Percentiles rank a stretch among this genome's conserved stretches.
Evolutionary conservation across 2,329 filamentous ascomycete species (phyloP).

Genomic region (Neonectria coccinea): DNA sequence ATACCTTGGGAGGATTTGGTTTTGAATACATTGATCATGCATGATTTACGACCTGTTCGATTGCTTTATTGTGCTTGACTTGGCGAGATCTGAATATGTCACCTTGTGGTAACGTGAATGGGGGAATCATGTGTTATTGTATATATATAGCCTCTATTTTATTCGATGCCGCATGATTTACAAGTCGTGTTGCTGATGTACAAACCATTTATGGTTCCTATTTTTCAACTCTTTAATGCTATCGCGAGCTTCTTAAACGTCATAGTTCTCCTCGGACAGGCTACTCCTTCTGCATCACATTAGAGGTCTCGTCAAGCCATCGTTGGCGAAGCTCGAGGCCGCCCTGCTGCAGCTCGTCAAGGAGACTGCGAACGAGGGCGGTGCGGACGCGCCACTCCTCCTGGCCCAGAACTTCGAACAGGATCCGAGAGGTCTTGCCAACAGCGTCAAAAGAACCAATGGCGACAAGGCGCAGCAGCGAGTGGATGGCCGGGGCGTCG

Average conservation of each 20-base stretch:
- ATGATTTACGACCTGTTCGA: slow-evolving; percentile 30
- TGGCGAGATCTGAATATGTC: not conserved
- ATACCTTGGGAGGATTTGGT: slow-evolving; percentile 25
- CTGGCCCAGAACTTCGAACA: slow-evolving; percentile 51
- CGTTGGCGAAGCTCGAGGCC: slow-evolving; percentile 27
- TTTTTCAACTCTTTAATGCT: not conserved
- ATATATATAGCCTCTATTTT: not conserved
- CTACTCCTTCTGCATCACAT: not conserved
- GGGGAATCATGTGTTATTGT: not conserved
- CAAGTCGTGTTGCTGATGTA: slow-evolving; percentile 17
- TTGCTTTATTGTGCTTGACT: not conserved
- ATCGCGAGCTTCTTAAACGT: not conserved
- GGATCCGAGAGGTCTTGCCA: slow-evolving; percentile 45
- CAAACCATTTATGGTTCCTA: not conserved
- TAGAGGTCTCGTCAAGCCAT: slow-evolving; percentile 30
- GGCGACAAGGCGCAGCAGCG: slow-evolving; percentile 48
- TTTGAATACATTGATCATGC: slow-evolving; percentile 38
- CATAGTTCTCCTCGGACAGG: not conserved
- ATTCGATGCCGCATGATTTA: slow-evolving; percentile 8
- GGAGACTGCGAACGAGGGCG: slow-evolving; percentile 37
- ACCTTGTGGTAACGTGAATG: not conserved
- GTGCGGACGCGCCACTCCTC: slow-evolving; percentile 51
- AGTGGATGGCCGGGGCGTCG: slow-evolving; percentile 43
- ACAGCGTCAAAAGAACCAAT: slow-evolving; percentile 47
- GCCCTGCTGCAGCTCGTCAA: slow-evolving; percentile 36